Base-by-base conservation (phyloP, 768 basidiomycete species). In the Candolleomyces aberdarensis region DNA sequence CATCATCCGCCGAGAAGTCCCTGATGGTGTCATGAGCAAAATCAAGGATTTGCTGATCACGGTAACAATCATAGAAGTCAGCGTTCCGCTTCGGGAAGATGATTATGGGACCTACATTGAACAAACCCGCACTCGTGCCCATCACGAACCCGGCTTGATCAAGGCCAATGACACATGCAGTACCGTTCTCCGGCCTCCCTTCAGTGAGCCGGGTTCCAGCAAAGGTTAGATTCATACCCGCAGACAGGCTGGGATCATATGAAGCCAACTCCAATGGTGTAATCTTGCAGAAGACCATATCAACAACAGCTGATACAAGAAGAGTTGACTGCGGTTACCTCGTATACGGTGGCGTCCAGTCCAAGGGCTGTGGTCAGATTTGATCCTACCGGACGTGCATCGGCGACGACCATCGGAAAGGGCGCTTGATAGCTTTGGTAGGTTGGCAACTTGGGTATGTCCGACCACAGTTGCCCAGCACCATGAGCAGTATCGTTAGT, bases 101-200 rank as follows among this genome's bases (percentile, higher is more conserved):
- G 40, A 43, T 8, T n/a, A n/a, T n/a, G n/a, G n/a, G n/a, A n/a
- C 75, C 59, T 63, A 84, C 85, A 64, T 86, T 86, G 73, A 90
- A 90, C 26, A 89, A 69, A 64, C 82, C 87, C 17, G 89, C 83
- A 41, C 90, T 91, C 2, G 84, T 84, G 9, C 89, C 92, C 78
- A 91, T 87, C 39, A 93, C 69, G 69, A 91, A 94, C 0, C 80
- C 82, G 0, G 81, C 83, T 70, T 89, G 88, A 67, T 93, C 90
- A 65, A 92, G 93, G 7, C 85, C 86, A 5, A 80, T 83, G 13
- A 86, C 85, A 70, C 94, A 96, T 0, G 82, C 72, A 11, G 84
- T 81, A 6, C 75, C 70, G 62, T 83, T 85, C 11, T 72, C 74
- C 0, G 87, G 80, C 60, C 75, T 67, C 3, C 88, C 90, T 59